These are phyloP conservation scores for Exophiala phaeomuriformis DNA, from an alignment of 2,329 filamentous ascomycete species.

Conservation along the genomic window DNA sequence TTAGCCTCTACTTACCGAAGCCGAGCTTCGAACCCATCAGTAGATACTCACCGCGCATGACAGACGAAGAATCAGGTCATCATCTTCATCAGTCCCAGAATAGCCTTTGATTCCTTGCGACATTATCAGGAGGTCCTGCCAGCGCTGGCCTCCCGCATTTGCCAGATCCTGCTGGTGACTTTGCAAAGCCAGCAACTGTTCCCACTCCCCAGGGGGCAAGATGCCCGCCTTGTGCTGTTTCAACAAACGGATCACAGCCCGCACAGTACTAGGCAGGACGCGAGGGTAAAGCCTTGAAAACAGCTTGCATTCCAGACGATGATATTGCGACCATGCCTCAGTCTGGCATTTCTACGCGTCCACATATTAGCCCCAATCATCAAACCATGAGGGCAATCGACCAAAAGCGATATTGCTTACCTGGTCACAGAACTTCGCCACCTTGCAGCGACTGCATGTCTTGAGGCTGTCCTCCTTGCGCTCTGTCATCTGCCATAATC, in stretches of 20 bases:
- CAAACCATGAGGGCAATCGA: too few relatives aligned
- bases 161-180: slow-evolving; percentile 46
- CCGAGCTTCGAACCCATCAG: background rate
- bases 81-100: slow-evolving; percentile 40
- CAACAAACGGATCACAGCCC: slow-evolving; percentile 50
- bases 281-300: slow-evolving; percentile 41
- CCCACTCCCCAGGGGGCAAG: slow-evolving; percentile 37
- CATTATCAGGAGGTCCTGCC: slow-evolving; percentile 47
- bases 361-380: too few relatives aligned
- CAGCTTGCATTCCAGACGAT: slow-evolving; percentile 54
- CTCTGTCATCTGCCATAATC: slow-evolving; percentile 12
- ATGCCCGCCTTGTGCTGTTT: slow-evolving; percentile 36
- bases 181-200: slow-evolving; percentile 39
- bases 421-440: slow-evolving; percentile 54
- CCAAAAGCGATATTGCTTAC: slow-evolving; percentile 33
- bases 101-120: slow-evolving; percentile 50
- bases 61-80: slow-evolving; percentile 39
- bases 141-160: slow-evolving; percentile 35
- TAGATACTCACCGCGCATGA: slow-evolving; percentile 29
- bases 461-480: slow-evolving; percentile 36
- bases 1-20: background rate
- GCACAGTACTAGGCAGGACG: slow-evolving; percentile 49
- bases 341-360: slow-evolving; percentile 48
- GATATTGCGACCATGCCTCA: slow-evolving; percentile 51
- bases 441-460: slow-evolving; percentile 51